Evolutionary conservation across 768 basidiomycete species (phyloP).

Genomic region (Boletus reticulatus): DNA sequence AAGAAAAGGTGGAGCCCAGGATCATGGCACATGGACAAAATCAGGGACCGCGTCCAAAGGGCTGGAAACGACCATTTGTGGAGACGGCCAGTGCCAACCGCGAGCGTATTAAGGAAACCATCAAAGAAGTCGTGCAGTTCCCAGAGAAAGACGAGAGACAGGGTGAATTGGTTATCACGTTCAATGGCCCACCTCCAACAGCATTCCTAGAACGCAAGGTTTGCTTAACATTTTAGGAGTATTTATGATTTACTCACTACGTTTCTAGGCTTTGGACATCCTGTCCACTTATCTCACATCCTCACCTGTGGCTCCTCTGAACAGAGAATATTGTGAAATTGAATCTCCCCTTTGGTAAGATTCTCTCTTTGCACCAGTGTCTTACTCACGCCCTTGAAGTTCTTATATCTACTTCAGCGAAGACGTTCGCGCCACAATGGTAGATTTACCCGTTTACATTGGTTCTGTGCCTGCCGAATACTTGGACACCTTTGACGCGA

Average conservation of each 20-base stretch:
- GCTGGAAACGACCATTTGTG: constrained; percentile 93
- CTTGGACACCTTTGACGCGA: constrained; percentile 67
- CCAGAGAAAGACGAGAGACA: constrained; percentile 96
- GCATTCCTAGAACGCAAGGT: constrained; percentile 75
- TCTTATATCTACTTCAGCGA: constrained; percentile 85
- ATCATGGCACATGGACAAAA: constrained; percentile 75
- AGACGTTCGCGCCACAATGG: constrained; percentile 66
- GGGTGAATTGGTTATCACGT: constrained; percentile 79
- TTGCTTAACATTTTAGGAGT: neutral
- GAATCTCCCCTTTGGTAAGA: constrained; percentile 83
- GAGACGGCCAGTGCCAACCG: constrained; percentile 78
- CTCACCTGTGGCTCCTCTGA: constrained; percentile 75
- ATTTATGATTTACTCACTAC: neutral
- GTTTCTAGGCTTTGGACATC: constrained; percentile 72
- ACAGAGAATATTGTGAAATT: constrained; percentile 91
- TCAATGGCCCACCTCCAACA: constrained; percentile 73
- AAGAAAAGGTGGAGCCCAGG: constrained; percentile 78
- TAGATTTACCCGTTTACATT: constrained; percentile 74
- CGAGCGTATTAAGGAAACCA: constrained; percentile 48
- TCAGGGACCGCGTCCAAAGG: constrained; percentile 64
- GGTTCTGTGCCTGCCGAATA: constrained; percentile 82
- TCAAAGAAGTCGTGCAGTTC: constrained; percentile 77
- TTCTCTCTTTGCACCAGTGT: neutral
- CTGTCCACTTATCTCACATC: constrained; percentile 88
- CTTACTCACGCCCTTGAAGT: constrained; percentile 38